A percentile compares a stretch with the other conserved stretches of the same genome.
Evolutionary conservation across 2,329 filamentous ascomycete species (phyloP).

Genomic region (Pseudogymnoascus destructans): DNA sequence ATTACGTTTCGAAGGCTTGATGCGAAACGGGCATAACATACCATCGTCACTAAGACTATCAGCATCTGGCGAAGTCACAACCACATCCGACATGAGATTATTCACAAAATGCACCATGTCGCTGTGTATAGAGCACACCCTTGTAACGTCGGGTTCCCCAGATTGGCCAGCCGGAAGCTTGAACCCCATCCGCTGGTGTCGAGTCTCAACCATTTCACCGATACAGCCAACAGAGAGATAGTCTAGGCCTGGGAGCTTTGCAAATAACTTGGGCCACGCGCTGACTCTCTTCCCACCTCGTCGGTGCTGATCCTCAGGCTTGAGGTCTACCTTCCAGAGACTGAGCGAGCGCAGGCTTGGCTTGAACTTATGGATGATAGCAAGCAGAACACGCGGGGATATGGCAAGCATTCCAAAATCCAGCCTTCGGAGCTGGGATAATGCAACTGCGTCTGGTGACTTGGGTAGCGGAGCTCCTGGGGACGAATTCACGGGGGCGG

Average conservation of each 20-base stretch:
- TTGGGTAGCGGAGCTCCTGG: conserved; percentile 8
- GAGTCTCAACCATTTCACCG: neutral
- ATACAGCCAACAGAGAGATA: neutral
- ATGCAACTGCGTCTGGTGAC: conserved; percentile 21
- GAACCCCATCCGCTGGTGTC: neutral
- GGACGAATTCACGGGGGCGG: neutral
- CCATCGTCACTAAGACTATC: neutral
- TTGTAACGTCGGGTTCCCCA: neutral
- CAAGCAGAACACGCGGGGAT: conserved; percentile 24
- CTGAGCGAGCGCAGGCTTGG: conserved; percentile 32
- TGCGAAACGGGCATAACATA: neutral
- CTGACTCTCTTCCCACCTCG: conserved; percentile 18
- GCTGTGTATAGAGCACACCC: neutral
- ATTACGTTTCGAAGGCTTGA: neutral
- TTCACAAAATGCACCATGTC: neutral
- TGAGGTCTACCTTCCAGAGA: conserved; percentile 33
- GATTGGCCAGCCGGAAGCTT: neutral
- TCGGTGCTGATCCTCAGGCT: neutral
- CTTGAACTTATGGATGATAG: conserved; percentile 31
- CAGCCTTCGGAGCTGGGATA: conserved; percentile 29
- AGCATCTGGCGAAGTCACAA: neutral
- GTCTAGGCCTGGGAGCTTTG: conserved; percentile 22
- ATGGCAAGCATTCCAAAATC: conserved; percentile 33
- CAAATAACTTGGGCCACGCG: conserved; percentile 31
- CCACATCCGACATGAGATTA: neutral